These are phyloP conservation scores for Beauveria medogensis DNA, from an alignment of 2,329 filamentous ascomycete genomes.

Conservation along the genomic window DNA sequence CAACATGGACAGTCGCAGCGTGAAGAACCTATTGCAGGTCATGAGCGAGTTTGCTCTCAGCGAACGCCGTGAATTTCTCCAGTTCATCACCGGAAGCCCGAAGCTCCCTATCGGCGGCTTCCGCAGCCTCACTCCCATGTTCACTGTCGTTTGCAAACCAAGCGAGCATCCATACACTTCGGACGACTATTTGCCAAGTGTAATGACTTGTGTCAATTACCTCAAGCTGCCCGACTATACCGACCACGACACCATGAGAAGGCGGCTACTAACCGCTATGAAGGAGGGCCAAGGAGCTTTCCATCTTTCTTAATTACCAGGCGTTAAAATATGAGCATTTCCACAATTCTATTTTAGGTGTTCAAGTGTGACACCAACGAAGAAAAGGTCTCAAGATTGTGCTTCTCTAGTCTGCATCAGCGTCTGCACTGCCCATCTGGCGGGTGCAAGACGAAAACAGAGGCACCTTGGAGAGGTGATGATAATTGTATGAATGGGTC, in stretches of 20 bases:
- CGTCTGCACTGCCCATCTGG: background rate
- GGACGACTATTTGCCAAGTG: constrained; percentile 96
- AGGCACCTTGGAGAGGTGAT: background rate
- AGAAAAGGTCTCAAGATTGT: background rate
- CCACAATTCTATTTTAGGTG: background rate
- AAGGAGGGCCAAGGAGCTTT: constrained; percentile 96
- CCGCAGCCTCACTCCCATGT: constrained; percentile 94
- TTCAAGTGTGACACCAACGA: background rate
- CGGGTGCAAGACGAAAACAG: background rate
- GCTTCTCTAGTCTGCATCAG: background rate
- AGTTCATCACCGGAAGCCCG: constrained; percentile 95
- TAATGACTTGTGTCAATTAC: constrained; percentile 99
- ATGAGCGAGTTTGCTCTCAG: constrained; percentile 78
- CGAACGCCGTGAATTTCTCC: constrained; percentile 85
- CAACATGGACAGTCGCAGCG: constrained; percentile 96
- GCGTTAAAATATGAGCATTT: background rate
- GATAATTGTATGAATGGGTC: background rate
- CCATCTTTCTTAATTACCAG: constrained; percentile 66
- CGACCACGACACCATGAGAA: constrained; percentile 63
- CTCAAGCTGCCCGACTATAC: constrained; percentile 96
- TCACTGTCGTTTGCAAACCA: constrained; percentile 98
- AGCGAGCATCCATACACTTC: constrained; percentile 88
- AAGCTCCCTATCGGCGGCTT: constrained; percentile 98
- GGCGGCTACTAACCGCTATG: constrained; percentile 77
- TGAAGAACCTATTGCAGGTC: constrained; percentile 83